Evolutionary conservation across 2,329 filamentous ascomycete species (phyloP).

Genomic region (Aspergillus viridinutans): DNA sequence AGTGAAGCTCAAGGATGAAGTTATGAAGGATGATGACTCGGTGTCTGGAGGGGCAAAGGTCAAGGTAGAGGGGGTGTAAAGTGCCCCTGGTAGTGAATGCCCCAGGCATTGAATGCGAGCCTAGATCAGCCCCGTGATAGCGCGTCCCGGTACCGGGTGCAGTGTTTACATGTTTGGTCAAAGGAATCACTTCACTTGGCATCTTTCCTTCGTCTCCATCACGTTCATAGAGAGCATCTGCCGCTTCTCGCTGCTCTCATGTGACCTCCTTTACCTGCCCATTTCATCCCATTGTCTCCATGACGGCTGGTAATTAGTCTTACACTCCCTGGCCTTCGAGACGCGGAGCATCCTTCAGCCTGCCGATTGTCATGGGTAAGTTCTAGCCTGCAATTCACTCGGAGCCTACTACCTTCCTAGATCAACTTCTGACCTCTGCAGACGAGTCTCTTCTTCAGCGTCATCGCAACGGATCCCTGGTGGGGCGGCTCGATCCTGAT

Average conservation of each 20-base stretch:
- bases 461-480: neutral
- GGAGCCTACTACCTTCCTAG: neutral
- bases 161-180: neutral
- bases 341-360: neutral
- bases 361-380: neutral
- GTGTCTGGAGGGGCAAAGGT: constrained; percentile 15
- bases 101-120: constrained; percentile 3
- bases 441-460: neutral
- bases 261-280: neutral
- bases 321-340: neutral
- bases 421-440: neutral
- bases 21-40: constrained; percentile 4
- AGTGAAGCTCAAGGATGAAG: neutral
- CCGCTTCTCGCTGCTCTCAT: neutral
- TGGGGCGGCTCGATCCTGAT: constrained; percentile 1
- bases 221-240: neutral
- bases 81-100: constrained; percentile 3
- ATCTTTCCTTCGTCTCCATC: neutral
- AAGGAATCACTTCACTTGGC: neutral
- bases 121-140: neutral
- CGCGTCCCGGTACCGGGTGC: neutral
- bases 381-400: neutral
- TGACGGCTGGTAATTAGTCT: neutral
- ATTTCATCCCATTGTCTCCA: neutral
- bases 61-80: constrained; percentile 21